Evolutionary conservation across 352 stramenopile species (phyloP), one percentile per base, ranked within the genome.

Genomic region (Phytopythium mirpurense): DNA sequence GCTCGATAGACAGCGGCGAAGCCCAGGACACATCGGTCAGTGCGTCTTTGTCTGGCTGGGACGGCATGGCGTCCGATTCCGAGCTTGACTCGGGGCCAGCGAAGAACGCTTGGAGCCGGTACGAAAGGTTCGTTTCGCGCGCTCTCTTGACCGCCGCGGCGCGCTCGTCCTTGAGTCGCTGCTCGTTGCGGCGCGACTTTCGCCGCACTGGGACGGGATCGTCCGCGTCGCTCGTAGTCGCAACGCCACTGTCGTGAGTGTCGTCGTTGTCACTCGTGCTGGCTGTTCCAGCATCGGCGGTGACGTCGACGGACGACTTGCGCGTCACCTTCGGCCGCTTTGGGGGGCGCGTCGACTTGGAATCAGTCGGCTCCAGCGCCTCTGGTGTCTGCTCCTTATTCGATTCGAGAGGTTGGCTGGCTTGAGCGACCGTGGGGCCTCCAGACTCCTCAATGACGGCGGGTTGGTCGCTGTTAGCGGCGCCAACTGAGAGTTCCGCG

Each of bases 101-200:
- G 16, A 86, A 41, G 49, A 85, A 88, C 18, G 62, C 56, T 35
- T 71, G 56, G 5, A 89, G 57, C 0, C 67, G 68, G 24, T 83
- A 89, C 23, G 59, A 63, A 38, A 90, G 52, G 44, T 89, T 67
- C 35, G 86, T 82, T 49, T 89, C 78, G 9, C 66, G 60, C 5
- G 75, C 77, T 45, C 65, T 59, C 47, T 86, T 90, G 3, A 80
- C 64, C 26, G 80, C 80, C 3, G 76, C 69, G 37, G 73, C 78
- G 52, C 89, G 76, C 32, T 90, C 80, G 59, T 89, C 75, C 23
- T 78, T 72, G 35, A 88, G 49, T 45, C 74, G 67, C 50, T 89
- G 72, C 57, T 88, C 72, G 32, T 90, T 65, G 18, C 80, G 74
- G 7, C 77, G 72, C 2, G 80, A 88, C 48, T 88, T 88, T 41